These are phyloP conservation scores for Drosera capensis DNA, from an alignment of 148 eudicot genomes.

Conservation along the genomic window DNA sequence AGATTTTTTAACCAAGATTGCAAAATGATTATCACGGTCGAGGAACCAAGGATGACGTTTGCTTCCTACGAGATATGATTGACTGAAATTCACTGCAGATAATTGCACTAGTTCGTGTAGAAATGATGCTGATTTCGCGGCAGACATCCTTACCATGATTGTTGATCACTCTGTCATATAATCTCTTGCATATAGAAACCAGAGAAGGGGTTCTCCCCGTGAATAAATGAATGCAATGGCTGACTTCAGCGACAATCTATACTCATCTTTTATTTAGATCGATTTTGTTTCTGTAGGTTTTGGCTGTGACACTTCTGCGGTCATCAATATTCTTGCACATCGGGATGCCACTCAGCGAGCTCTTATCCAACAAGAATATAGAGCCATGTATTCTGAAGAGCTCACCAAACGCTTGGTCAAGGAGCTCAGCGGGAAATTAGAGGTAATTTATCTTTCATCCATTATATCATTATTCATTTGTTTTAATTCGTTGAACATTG, in stretches of 20 bases:
- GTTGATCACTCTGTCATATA: too few species aligned
- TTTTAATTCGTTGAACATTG: background rate
- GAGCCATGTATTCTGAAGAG: conserved; percentile 46
- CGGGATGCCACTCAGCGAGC: conserved; percentile 59
- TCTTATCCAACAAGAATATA: conserved; percentile 46
- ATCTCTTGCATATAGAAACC: background rate
- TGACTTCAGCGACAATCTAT: background rate
- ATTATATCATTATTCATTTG: background rate
- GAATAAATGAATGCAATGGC: too few species aligned
- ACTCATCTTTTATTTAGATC: background rate
- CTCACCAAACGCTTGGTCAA: conserved; percentile 34
- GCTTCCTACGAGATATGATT: too few species aligned
- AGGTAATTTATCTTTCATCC: too few species aligned
- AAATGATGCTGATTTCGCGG: too few species aligned
- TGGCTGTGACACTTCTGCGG: conserved; percentile 57
- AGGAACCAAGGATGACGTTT: too few species aligned
- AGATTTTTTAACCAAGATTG: too few species aligned
- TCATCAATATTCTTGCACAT: conserved; percentile 59
- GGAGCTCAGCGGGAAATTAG: conserved; percentile 53
- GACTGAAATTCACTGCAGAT: too few species aligned
- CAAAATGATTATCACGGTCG: too few species aligned
- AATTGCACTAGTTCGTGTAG: too few species aligned
- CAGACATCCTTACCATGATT: too few species aligned
- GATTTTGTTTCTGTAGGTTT: conserved; percentile 24
- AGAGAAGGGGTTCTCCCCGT: background rate